phyloP scores from a whole-genome alignment of 139 green algal species.

The Astrephomene gubernaculifera region DNA sequence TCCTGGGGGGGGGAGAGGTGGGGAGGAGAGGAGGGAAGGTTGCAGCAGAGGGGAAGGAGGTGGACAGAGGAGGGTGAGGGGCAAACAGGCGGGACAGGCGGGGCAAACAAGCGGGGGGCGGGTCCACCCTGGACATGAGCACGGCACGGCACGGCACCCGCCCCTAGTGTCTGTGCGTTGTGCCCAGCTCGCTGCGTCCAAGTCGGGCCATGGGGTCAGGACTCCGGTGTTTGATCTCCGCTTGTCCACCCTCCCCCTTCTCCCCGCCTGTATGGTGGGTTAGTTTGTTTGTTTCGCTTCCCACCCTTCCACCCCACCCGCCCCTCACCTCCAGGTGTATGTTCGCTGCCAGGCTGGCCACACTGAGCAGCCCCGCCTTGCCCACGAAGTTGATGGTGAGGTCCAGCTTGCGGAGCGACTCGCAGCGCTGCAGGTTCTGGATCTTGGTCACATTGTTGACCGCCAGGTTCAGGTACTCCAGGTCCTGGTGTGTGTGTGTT shows the following conservation, averaged over 20 bases:
- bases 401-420: slow-evolving; percentile 91
- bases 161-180: too few relatives aligned
- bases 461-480: slow-evolving; percentile 93
- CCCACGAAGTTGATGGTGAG: slow-evolving; percentile 93
- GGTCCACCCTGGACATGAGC: too few relatives aligned
- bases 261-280: too few relatives aligned
- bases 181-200: too few relatives aligned
- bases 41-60: background rate
- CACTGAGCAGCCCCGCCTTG: slow-evolving; percentile 68
- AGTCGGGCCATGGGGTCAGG: too few relatives aligned
- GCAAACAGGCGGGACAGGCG: background rate
- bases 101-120: too few relatives aligned
- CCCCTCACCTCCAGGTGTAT: slow-evolving; percentile 35
- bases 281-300: too few relatives aligned
- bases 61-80: background rate
- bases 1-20: slow-evolving; percentile 49
- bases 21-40: background rate
- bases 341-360: slow-evolving; percentile 61
- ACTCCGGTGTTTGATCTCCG: too few relatives aligned
- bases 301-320: background rate
- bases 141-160: too few relatives aligned
- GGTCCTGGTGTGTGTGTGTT: slow-evolving; percentile 81
- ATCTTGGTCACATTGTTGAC: slow-evolving; percentile 93
- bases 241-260: too few relatives aligned
- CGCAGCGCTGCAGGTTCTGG: slow-evolving; percentile 91